phyloP scores from a whole-genome alignment of 2,329 filamentous ascomycete genomes.

The Penicillium glabrum region DNA sequence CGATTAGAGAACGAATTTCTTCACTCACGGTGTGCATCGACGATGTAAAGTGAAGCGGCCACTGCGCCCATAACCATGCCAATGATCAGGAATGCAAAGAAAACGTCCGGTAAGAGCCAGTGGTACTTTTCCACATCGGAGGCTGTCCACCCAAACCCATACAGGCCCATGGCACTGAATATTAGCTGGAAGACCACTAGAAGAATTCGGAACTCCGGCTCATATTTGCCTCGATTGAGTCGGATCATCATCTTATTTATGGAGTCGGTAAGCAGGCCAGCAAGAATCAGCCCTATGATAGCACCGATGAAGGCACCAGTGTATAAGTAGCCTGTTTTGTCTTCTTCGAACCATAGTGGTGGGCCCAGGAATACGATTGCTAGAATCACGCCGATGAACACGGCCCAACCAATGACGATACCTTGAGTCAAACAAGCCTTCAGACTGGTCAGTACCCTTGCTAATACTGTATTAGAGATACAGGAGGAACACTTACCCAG shows the following conservation, averaged over 20 bases:
- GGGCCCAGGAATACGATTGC: conserved; percentile 79
- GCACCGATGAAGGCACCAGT: conserved; percentile 83
- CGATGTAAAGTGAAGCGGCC: conserved; percentile 80
- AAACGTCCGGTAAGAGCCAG: conserved; percentile 74
- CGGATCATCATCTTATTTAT: conserved; percentile 69
- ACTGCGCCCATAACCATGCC: conserved; percentile 93
- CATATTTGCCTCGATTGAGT: conserved; percentile 77
- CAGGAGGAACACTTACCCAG: conserved; percentile 55
- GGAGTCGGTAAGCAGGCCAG: conserved; percentile 72
- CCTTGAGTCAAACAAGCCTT: conserved; percentile 74
- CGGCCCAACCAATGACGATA: conserved; percentile 90
- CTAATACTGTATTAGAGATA: background rate
- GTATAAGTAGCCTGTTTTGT: conserved; percentile 83
- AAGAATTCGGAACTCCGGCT: conserved; percentile 85
- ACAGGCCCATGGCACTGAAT: conserved; percentile 74
- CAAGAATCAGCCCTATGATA: conserved; percentile 71
- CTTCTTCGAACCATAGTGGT: conserved; percentile 78
- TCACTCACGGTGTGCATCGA: conserved; percentile 81
- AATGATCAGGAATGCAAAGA: conserved; percentile 79
- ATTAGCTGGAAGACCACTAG: conserved; percentile 81
- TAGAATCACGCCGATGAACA: conserved; percentile 82
- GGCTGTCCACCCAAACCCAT: conserved; percentile 77
- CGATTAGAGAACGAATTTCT: too few relatives aligned
- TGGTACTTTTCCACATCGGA: conserved; percentile 61
- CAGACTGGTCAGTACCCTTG: background rate